A percentile compares a stretch with the other conserved stretches of the same genome.
phyloP scores from a whole-genome alignment of 2,329 filamentous ascomycete species.

The Leptographium flavum region DNA sequence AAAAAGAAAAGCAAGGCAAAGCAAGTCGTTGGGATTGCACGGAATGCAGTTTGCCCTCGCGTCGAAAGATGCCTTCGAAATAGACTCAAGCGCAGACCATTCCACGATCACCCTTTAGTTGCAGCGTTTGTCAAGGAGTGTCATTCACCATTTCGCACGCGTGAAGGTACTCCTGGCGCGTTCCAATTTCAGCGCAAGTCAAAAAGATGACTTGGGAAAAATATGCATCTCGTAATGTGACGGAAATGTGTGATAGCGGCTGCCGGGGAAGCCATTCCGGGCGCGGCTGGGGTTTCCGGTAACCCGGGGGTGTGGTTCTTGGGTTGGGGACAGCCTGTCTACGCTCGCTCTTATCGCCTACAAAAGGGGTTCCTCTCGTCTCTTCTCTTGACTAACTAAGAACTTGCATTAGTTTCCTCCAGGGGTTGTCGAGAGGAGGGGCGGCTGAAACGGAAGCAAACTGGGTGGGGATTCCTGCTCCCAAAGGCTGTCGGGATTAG shows the following conservation, averaged over 20 bases:
- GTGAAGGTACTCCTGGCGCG: too few species aligned
- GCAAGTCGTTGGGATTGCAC: not conserved
- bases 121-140: too few species aligned
- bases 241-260: not conserved
- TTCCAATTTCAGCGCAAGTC: too few species aligned
- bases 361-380: too few species aligned
- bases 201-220: too few species aligned
- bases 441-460: not conserved
- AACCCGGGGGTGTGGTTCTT: not conserved
- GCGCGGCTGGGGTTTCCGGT: not conserved
- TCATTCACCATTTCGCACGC: too few species aligned
- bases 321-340: not conserved
- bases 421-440: too few species aligned
- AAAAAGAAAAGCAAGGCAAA: not conserved
- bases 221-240: not conserved
- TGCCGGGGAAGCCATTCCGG: not conserved
- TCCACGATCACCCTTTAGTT: too few species aligned
- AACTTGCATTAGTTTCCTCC: not conserved
- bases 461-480: not conserved
- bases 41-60: not conserved
- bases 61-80: too few species aligned
- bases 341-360: not conserved
- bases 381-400: too few species aligned
- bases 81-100: not conserved
- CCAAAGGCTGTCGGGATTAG: not conserved